Evolutionary conservation across 495 filamentous ascomycete genomes (phyloP).

Genomic region (Talaromyces stipitatus): DNA sequence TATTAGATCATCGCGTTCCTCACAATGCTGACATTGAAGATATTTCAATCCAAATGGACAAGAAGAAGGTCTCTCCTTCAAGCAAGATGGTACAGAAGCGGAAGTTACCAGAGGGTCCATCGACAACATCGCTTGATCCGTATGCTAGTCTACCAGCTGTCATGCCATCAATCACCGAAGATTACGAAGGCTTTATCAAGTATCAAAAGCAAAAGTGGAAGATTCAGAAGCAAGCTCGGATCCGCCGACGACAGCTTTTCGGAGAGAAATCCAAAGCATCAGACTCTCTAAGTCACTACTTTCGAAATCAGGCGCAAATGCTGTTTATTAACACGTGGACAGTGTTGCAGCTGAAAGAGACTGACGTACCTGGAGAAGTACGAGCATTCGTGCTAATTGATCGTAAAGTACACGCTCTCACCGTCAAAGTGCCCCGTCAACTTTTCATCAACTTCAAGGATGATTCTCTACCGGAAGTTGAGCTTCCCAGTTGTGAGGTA

Average conservation of each 20-base stretch:
- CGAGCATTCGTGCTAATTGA: constrained; percentile 89
- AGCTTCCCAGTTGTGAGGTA: constrained; percentile 76
- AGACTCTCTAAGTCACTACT: constrained; percentile 76
- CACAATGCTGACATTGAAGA: constrained; percentile 74
- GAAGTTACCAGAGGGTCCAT: constrained; percentile 64
- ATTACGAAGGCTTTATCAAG: constrained; percentile 82
- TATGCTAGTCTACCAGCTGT: constrained; percentile 74
- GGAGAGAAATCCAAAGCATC: constrained; percentile 68
- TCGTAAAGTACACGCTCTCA: constrained; percentile 78
- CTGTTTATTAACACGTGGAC: constrained; percentile 92
- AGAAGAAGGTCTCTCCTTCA: constrained; percentile 60
- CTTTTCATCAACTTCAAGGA: constrained; percentile 87
- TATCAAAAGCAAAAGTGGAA: constrained; percentile 99
- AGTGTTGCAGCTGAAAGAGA: constrained; percentile 75
- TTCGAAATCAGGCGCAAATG: constrained; percentile 83
- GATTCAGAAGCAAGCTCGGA: constrained; percentile 87
- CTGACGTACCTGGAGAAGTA: constrained; percentile 76
- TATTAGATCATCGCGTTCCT: constrained; percentile 49
- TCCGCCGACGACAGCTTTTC: constrained; percentile 84
- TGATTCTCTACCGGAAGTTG: constrained; percentile 79
- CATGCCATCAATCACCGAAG: constrained; percentile 80
- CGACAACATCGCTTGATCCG: constrained; percentile 60
- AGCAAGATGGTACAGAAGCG: constrained; percentile 67
- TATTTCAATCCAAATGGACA: constrained; percentile 60
- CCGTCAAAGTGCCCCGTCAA: constrained; percentile 80